Conservation (phyloP, 1,284 basidiomycete genomes). For the Fistulina hepatica region DNA sequence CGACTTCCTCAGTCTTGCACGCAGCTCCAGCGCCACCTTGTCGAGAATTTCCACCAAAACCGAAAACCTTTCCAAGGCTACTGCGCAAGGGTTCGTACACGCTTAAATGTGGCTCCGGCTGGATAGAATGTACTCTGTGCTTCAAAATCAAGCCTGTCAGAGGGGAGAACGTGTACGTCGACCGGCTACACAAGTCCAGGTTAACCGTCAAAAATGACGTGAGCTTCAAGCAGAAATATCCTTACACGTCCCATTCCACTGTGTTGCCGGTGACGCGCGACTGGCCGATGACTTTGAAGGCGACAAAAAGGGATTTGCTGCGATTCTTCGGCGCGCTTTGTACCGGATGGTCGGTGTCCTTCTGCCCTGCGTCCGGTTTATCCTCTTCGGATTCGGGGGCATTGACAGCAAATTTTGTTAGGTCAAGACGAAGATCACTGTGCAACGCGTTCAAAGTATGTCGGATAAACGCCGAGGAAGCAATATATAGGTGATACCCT, state of each 20-base stretch:
- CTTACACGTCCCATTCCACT: slow-evolving; percentile 63
- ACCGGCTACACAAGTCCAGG: slow-evolving; percentile 37
- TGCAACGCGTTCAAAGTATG: slow-evolving; percentile 68
- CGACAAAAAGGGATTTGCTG: slow-evolving; percentile 42
- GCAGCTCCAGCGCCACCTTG: slow-evolving; percentile 9
- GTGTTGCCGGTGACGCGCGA: slow-evolving; percentile 47
- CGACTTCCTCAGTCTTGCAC: background rate
- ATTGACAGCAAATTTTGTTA: slow-evolving; percentile 37
- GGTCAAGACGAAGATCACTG: slow-evolving; percentile 46
- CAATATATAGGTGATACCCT: slow-evolving; percentile 62
- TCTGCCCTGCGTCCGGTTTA: slow-evolving; percentile 14
- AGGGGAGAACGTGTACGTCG: slow-evolving; percentile 66
- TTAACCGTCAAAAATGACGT: background rate
- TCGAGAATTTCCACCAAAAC: slow-evolving; percentile 15
- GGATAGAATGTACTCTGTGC: slow-evolving; percentile 60
- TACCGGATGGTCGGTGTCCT: slow-evolving; percentile 7
- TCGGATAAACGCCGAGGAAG: slow-evolving; percentile 56
- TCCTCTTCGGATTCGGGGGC: slow-evolving; percentile 19
- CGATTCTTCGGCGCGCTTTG: slow-evolving; percentile 10
- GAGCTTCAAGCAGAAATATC: background rate
- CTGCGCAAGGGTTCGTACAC: slow-evolving; percentile 52
- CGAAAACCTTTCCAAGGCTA: slow-evolving; percentile 37
- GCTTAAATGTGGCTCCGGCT: slow-evolving; percentile 59
- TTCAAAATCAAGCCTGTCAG: slow-evolving; percentile 46
- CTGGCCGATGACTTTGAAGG: slow-evolving; percentile 42